Evolutionary conservation across 768 basidiomycete genomes (phyloP).

Genomic region (Amanita subjunquillea): DNA sequence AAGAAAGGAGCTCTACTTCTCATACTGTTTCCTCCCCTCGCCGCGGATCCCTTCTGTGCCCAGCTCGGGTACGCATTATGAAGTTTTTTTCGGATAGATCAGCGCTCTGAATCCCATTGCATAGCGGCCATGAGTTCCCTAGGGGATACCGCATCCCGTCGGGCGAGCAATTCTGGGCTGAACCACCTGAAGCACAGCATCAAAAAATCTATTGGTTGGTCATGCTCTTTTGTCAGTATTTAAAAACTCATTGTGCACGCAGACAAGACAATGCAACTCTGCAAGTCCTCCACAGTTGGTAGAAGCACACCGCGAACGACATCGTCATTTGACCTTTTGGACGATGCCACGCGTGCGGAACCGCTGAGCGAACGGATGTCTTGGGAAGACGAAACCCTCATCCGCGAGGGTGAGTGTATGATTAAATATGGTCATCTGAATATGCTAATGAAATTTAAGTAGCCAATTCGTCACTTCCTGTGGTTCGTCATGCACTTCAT

Average conservation of each 20-base stretch:
- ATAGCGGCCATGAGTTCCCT: conserved; percentile 14
- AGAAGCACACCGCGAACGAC: conserved; percentile 33
- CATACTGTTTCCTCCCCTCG: neutral
- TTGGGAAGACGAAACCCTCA: conserved; percentile 38
- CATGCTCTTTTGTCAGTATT: neutral
- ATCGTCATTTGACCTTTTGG: conserved; percentile 25
- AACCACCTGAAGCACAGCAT: conserved; percentile 45
- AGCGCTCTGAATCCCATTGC: conserved; percentile 2
- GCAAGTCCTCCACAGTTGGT: conserved; percentile 49
- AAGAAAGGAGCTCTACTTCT: neutral
- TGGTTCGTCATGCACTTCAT: conserved; percentile 40
- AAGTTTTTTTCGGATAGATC: neutral
- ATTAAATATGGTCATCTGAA: neutral
- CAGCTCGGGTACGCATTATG: conserved; percentile 15
- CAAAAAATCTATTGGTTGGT: conserved; percentile 63
- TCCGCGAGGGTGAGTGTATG: conserved; percentile 30
- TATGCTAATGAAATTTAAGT: conserved; percentile 3
- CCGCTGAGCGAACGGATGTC: conserved; percentile 22
- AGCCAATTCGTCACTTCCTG: conserved; percentile 44
- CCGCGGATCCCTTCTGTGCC: conserved; percentile 19
- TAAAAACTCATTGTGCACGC: neutral
- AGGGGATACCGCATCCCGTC: conserved; percentile 11
- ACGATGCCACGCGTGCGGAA: conserved; percentile 11
- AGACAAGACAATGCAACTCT: conserved; percentile 64
- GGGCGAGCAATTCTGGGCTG: conserved; percentile 4